phyloP scores from a whole-genome alignment of 1,139 yeast species.

The Magnusiomyces tetraspermus region DNA sequence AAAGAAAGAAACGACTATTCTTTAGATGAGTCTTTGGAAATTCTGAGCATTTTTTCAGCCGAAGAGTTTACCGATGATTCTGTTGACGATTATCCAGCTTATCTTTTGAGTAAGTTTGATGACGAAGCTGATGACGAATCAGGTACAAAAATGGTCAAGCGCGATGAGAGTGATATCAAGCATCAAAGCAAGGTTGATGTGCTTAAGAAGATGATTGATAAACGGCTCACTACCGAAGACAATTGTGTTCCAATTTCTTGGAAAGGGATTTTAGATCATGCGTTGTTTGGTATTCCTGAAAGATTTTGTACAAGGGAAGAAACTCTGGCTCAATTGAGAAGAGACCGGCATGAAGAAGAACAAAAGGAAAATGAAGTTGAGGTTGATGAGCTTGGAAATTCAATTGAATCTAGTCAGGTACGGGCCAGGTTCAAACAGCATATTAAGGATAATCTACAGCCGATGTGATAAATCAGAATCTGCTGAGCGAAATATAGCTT shows the following conservation, averaged over 20 bases:
- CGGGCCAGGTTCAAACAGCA: not conserved
- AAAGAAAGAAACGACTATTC: too few relatives aligned
- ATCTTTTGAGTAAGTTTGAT: not conserved
- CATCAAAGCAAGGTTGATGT: not conserved
- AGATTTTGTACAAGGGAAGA: constrained; percentile 19
- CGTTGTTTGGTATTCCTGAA: constrained; percentile 21
- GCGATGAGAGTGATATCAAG: not conserved
- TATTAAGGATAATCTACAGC: not conserved
- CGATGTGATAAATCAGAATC: too few relatives aligned
- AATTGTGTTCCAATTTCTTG: constrained; percentile 23
- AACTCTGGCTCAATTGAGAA: constrained; percentile 11
- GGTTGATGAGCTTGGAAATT: not conserved
- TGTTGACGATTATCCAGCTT: not conserved
- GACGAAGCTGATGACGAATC: not conserved
- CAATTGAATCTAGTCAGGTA: not conserved
- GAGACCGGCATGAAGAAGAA: constrained; percentile 1
- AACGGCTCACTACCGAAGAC: constrained; percentile 6
- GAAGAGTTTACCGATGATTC: not conserved
- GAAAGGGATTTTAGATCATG: constrained; percentile 22
- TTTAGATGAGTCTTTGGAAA: not conserved
- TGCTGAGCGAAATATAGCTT: too few relatives aligned
- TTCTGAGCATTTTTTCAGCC: not conserved
- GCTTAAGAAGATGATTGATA: constrained; percentile 5
- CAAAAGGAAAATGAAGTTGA: not conserved
- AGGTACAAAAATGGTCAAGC: not conserved